Evolutionary conservation across 2,329 filamentous ascomycete species (phyloP).

Genomic region (Dryadomyces sulphureus): DNA sequence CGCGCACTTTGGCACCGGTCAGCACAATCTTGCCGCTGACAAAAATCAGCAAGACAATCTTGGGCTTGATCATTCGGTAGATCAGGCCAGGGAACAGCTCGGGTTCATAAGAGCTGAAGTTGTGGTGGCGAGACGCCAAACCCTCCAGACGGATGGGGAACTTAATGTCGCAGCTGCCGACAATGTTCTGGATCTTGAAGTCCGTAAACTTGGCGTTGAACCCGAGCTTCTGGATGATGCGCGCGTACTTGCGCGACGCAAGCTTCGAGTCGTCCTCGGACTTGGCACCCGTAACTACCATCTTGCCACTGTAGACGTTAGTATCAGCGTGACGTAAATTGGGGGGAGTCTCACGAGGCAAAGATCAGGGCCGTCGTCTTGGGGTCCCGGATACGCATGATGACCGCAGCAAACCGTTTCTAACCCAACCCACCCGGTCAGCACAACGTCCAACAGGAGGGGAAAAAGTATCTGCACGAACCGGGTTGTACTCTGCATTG

Average conservation of each 20-base stretch:
- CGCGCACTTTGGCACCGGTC: conserved; percentile 92
- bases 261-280: conserved; percentile 97
- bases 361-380: conserved; percentile 98
- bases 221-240: conserved; percentile 98
- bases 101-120: conserved; percentile 98
- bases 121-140: conserved; percentile 95
- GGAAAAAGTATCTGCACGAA: conserved; percentile 9
- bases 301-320: conserved; percentile 59
- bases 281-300: conserved; percentile 98
- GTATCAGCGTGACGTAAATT: background rate
- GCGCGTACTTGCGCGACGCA: conserved; percentile 91
- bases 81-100: conserved; percentile 98
- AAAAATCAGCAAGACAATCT: conserved; percentile 96
- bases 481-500: conserved; percentile 94
- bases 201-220: conserved; percentile 99
- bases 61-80: conserved; percentile 99
- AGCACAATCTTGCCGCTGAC: conserved; percentile 97
- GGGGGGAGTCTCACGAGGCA: conserved; percentile 27
- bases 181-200: conserved; percentile 99
- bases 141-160: conserved; percentile 96
- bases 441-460: background rate
- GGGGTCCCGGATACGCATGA: conserved; percentile 98
- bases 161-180: conserved; percentile 97
- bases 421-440: conserved; percentile 1
- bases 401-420: conserved; percentile 95